Evolutionary conservation across 139 green algal species (phyloP).

Genomic region (Closterium sp.): DNA sequence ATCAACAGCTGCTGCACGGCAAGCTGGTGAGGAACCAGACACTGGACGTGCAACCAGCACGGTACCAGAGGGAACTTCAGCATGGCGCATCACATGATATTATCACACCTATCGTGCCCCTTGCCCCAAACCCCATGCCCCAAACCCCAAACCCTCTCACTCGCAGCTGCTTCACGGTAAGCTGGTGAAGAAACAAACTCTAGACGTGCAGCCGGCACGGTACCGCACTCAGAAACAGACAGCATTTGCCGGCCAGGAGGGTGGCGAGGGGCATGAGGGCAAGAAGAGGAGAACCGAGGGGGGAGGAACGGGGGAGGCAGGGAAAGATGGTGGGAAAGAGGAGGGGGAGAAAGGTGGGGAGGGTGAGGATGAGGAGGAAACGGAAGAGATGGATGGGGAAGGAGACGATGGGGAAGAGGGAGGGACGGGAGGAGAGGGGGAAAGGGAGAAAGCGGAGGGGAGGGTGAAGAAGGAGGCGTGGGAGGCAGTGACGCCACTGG

Average conservation of each 20-base stretch:
- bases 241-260: neutral
- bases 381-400: neutral
- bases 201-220: neutral
- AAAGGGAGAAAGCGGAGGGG: neutral
- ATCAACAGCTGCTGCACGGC: neutral
- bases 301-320: no score
- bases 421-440: neutral
- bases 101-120: neutral
- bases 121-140: neutral
- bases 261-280: neutral
- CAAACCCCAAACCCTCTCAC: no score
- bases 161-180: neutral
- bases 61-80: neutral
- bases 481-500: slow-evolving; percentile 28
- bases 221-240: neutral
- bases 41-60: neutral
- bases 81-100: no score
- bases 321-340: neutral
- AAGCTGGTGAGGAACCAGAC: neutral
- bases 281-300: neutral
- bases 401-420: slow-evolving; percentile 10
- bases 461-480: neutral
- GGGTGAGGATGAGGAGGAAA: no score
- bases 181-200: neutral
- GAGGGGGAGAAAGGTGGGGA: neutral